These are phyloP conservation scores for Fusarium sp. DNA, from an alignment of 2,329 filamentous ascomycete species.

Conservation along the genomic window DNA sequence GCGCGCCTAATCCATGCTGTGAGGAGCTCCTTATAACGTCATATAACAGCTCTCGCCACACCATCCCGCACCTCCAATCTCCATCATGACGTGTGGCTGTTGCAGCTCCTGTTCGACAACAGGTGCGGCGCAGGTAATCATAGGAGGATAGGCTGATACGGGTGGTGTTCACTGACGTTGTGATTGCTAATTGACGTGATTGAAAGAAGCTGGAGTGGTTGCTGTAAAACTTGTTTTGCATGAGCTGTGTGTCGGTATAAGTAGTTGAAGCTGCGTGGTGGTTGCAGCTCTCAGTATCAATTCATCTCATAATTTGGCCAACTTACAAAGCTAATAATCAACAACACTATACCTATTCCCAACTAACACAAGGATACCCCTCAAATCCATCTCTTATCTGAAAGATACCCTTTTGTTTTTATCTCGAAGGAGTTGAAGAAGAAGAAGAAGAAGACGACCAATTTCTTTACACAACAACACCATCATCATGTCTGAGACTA, in stretches of 20 bases:
- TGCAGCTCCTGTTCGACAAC: constrained; percentile 27
- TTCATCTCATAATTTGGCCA: constrained; percentile 31
- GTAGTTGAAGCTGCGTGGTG: constrained; percentile 33
- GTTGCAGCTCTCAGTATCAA: constrained; percentile 31
- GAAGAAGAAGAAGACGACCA: constrained; percentile 5
- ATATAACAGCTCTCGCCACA: constrained; percentile 41
- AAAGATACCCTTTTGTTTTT: constrained; percentile 27
- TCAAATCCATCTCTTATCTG: constrained; percentile 22
- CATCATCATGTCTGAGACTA: constrained; percentile 14
- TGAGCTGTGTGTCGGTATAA: constrained; percentile 31
- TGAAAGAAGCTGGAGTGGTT: constrained; percentile 17
- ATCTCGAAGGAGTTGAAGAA: constrained; percentile 29
- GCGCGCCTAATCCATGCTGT: constrained; percentile 22
- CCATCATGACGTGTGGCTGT: constrained; percentile 46
- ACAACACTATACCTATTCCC: constrained; percentile 20
- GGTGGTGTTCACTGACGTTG: constrained; percentile 43
- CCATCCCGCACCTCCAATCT: constrained; percentile 31
- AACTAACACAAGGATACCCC: constrained; percentile 37
- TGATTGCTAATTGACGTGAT: constrained; percentile 35
- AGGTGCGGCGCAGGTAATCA: constrained; percentile 36
- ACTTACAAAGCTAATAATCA: constrained; percentile 23
- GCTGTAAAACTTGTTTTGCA: constrained; percentile 44
- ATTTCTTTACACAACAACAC: neutral
- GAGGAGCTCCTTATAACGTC: constrained; percentile 38
- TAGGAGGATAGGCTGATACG: constrained; percentile 25